These are phyloP conservation scores for Fraxinus albicans DNA, from an alignment of 305 asterid genomes.

Conservation along the genomic window DNA sequence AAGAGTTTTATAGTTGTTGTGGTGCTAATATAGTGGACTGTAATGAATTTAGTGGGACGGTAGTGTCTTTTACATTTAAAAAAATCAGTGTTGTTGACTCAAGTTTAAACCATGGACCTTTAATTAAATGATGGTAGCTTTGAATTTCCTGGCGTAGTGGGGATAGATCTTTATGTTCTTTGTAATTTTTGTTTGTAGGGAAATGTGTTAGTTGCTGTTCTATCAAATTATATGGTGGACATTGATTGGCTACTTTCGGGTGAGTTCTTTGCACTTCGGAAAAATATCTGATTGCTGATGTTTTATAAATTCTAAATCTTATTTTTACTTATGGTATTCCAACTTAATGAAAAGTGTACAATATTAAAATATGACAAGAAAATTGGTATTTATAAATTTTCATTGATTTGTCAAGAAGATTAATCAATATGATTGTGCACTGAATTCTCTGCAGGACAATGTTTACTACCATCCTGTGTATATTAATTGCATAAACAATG, in stretches of 20 bases:
- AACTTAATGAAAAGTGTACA: background rate
- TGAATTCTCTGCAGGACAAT: background rate
- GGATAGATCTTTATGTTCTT: background rate
- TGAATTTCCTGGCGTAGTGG: slow-evolving; percentile 12
- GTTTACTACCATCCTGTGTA: background rate
- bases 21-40: background rate
- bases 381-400: background rate
- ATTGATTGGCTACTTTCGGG: slow-evolving; percentile 94
- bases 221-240: slow-evolving; percentile 97
- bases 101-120: slow-evolving; percentile 4
- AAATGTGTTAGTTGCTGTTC: slow-evolving; percentile 65
- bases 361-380: background rate
- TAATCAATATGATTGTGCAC: background rate
- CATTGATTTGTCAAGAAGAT: background rate
- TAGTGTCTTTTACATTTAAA: background rate
- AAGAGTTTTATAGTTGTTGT: slow-evolving; percentile 12
- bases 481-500: background rate
- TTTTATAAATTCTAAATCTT: background rate
- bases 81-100: background rate
- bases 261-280: slow-evolving; percentile 34
- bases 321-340: background rate
- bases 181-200: slow-evolving; percentile 52
- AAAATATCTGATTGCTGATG: slow-evolving; percentile 8
- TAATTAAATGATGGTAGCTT: slow-evolving; percentile 5
- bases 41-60: background rate